These are phyloP conservation scores for Coemansia sp. DNA, from an alignment of 192 early-diverging fungal genomes.

Conservation along the genomic window DNA sequence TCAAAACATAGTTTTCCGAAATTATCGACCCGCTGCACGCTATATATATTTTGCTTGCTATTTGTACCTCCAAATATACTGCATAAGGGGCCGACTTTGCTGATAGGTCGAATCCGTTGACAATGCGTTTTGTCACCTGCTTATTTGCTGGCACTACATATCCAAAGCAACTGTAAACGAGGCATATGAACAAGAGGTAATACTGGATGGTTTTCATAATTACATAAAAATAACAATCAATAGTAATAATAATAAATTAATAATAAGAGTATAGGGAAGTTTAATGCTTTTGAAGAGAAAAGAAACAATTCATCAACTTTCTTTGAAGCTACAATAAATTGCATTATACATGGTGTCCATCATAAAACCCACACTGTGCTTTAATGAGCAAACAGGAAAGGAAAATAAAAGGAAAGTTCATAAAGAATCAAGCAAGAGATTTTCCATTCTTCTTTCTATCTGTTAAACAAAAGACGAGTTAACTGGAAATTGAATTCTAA, in stretches of 20 bases:
- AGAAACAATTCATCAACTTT: too few relatives aligned
- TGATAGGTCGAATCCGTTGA: slow-evolving; percentile 30
- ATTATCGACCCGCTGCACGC: slow-evolving; percentile 44
- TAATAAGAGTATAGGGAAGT: neutral
- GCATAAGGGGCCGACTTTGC: slow-evolving; percentile 14
- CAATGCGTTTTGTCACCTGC: slow-evolving; percentile 16
- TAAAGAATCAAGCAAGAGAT: neutral
- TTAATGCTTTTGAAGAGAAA: too few relatives aligned
- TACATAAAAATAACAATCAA: neutral
- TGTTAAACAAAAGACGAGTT: too few relatives aligned
- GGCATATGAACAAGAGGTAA: neutral
- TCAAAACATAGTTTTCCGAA: slow-evolving; percentile 23
- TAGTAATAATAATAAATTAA: neutral
- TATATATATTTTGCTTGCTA: neutral
- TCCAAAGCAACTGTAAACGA: neutral
- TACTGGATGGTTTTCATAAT: neutral
- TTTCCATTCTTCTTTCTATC: too few relatives aligned
- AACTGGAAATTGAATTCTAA: too few relatives aligned
- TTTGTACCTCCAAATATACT: neutral
- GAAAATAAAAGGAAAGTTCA: neutral
- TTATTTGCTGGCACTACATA: neutral
- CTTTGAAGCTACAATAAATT: too few relatives aligned
- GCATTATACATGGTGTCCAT: too few relatives aligned
- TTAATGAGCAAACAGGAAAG: neutral
- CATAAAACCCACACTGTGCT: neutral